Evolutionary conservation across 352 stramenopile genomes (phyloP).

Genomic region (Pythium aquatile): DNA sequence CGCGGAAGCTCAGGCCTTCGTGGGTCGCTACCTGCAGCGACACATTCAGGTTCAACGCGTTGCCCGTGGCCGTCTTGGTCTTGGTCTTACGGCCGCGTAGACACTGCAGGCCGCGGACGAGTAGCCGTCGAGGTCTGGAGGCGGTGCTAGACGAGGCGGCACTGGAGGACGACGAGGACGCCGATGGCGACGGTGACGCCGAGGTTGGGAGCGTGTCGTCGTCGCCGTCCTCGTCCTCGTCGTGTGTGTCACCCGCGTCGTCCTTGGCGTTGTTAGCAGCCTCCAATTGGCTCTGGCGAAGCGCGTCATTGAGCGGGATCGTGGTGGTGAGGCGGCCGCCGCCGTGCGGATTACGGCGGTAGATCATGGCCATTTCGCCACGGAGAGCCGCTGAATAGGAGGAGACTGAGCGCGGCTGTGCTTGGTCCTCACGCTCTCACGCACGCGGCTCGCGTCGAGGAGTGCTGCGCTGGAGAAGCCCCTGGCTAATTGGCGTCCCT

Average conservation of each 20-base stretch:
- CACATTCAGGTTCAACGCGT: neutral
- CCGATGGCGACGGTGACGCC: neutral
- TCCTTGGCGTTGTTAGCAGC: conserved; percentile 12
- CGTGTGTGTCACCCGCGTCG: conserved; percentile 2
- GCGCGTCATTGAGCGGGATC: conserved; percentile 24
- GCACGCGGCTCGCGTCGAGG: no score
- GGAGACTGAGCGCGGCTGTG: neutral
- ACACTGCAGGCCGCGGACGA: conserved; percentile 13
- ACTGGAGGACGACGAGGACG: neutral
- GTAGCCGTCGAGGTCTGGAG: neutral
- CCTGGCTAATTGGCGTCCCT: neutral
- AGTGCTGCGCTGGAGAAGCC: neutral
- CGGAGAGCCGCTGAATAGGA: neutral
- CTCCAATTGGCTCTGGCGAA: conserved; percentile 6
- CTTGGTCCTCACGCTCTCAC: neutral
- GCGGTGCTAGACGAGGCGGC: conserved; percentile 12
- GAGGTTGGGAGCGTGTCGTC: conserved; percentile 3
- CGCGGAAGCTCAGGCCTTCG: conserved; percentile 28
- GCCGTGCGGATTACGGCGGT: conserved; percentile 44
- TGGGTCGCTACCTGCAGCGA: neutral
- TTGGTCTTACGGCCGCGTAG: neutral
- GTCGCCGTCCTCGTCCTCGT: conserved; percentile 3
- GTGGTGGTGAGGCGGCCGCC: conserved; percentile 35
- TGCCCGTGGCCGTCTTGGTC: neutral
- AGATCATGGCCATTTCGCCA: conserved; percentile 56